Base-by-base conservation (phyloP, 2,329 filamentous ascomycete species). In the Xylaria sp. region DNA sequence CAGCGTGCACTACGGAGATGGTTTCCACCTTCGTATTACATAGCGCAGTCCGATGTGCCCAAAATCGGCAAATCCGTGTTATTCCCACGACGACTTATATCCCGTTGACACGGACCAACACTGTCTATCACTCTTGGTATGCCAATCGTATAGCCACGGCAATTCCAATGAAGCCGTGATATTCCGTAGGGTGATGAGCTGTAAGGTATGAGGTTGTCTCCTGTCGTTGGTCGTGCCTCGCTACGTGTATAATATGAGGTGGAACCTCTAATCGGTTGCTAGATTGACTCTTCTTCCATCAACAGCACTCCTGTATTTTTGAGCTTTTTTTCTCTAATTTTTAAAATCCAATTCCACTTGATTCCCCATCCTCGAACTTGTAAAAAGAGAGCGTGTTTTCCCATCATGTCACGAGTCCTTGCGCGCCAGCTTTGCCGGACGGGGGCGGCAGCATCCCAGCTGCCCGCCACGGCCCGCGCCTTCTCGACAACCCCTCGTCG, bases 401-500 rank as follows among this genome's bases (percentile, higher is more conserved):
- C 3, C 30, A 49, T 19, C 35, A 67, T 65, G 65, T 64, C 59
- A 18, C 58, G 57, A 55, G 34, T 61, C 7, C 37, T 65, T 37
- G 42, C 49, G 10, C 56, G 59, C 9, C 58, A 52, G 47, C 13
- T 59, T 7, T 56, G 47, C 35, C 49, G 54, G 49, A 52, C 39
- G 13, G 46, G 55, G 44, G 42, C 44, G 19, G 11, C 7, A 11
- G 50, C 34, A 47, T 9, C 34, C 48, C 37, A 51, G 23, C 48
- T 4, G 39, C 47, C 11, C 35, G 23, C 5, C 48, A 18, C 44
- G 11, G 39, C 52, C 9, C n/a, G 47, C 60, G 56, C 39, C 23
- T 78, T 80, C 63, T 78, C 76, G 4, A 71, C 70, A 4, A 76
- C 76, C 3, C 13, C 65, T 2, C 46, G 59, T 7, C 68, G 68